Evolutionary conservation across 2,329 filamentous ascomycete genomes (phyloP).

Genomic region (Tympanopsis confertula): DNA sequence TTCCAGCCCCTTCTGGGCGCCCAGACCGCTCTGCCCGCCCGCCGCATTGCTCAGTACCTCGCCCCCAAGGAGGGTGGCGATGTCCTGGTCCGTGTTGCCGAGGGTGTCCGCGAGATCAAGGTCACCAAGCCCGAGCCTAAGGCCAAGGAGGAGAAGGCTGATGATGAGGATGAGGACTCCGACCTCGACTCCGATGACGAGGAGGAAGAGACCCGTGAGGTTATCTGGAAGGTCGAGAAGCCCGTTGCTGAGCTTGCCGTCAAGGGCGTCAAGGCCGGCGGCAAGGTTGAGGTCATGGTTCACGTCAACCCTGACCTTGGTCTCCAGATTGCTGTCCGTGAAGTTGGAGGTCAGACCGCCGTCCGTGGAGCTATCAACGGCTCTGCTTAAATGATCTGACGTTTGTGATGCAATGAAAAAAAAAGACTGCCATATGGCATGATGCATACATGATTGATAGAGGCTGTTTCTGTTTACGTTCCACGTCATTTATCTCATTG

Average conservation of each 20-base stretch:
- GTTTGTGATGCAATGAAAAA: no score
- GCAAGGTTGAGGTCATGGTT: conserved; percentile 87
- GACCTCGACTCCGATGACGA: conserved; percentile 59
- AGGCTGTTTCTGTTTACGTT: no score
- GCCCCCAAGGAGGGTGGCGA: conserved; percentile 74
- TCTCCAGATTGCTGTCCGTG: conserved; percentile 70
- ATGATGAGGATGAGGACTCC: conserved; percentile 43
- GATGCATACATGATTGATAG: no score
- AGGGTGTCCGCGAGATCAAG: conserved; percentile 85
- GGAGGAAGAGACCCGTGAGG: conserved; percentile 79
- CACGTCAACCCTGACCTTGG: conserved; percentile 72
- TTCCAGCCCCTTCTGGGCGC: conserved; percentile 75
- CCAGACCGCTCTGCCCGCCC: conserved; percentile 81
- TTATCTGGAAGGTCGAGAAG: conserved; percentile 80
- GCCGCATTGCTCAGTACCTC: conserved; percentile 68
- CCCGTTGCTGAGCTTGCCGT: conserved; percentile 77
- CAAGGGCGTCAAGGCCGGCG: conserved; percentile 72
- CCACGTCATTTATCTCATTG: no score
- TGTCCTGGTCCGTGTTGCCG: conserved; percentile 76
- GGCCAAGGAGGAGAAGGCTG: conserved; percentile 49
- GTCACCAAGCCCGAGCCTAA: conserved; percentile 79
- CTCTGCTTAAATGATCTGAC: no score
- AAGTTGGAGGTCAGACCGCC: conserved; percentile 79
- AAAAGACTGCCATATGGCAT: no score
- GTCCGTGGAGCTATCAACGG: conserved; percentile 53